Percentiles rank a stretch among this genome's conserved stretches.
Evolutionary conservation across 768 basidiomycete species (phyloP).

Genomic region (Mycena indigotica): DNA sequence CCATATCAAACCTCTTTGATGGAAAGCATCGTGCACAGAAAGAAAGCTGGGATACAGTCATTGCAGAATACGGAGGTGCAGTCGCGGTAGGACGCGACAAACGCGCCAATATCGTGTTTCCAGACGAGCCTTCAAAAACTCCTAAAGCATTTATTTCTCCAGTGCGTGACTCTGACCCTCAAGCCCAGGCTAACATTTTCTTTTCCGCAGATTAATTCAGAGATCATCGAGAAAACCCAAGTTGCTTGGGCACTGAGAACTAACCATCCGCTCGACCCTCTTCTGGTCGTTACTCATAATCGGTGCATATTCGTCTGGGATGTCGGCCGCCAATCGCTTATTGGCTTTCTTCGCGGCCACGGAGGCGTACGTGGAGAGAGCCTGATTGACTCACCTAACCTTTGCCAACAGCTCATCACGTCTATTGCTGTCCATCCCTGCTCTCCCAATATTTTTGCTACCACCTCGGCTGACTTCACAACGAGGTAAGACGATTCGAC

Average conservation of each 20-base stretch:
- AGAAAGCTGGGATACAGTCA: slow-evolving; percentile 42
- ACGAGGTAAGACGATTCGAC: slow-evolving; percentile 30
- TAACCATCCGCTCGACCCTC: slow-evolving; percentile 50
- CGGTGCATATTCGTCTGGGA: slow-evolving; percentile 62
- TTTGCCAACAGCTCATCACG: slow-evolving; percentile 54
- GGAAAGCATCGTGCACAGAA: not conserved
- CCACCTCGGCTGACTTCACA: slow-evolving; percentile 73
- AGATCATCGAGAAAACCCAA: slow-evolving; percentile 39
- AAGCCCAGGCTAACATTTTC: not conserved
- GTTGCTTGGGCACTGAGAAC: slow-evolving; percentile 64
- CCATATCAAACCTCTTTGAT: not conserved
- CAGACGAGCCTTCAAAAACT: not conserved
- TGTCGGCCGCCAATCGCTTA: slow-evolving; percentile 38
- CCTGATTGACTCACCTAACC: too few species aligned
- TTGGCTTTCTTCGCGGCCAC: slow-evolving; percentile 64
- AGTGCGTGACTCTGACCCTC: not conserved
- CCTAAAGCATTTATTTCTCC: not conserved
- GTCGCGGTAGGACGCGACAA: slow-evolving; percentile 49
- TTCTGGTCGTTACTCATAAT: slow-evolving; percentile 57
- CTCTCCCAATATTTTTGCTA: slow-evolving; percentile 61
- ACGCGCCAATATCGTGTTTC: slow-evolving; percentile 41
- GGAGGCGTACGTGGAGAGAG: slow-evolving; percentile 57
- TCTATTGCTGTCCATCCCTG: slow-evolving; percentile 67
- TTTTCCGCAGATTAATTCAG: slow-evolving; percentile 26
- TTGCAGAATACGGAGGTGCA: slow-evolving; percentile 51